These are phyloP conservation scores for Malbranchea cinnamomea DNA, from an alignment of 2,329 filamentous ascomycete genomes.

Conservation along the genomic window DNA sequence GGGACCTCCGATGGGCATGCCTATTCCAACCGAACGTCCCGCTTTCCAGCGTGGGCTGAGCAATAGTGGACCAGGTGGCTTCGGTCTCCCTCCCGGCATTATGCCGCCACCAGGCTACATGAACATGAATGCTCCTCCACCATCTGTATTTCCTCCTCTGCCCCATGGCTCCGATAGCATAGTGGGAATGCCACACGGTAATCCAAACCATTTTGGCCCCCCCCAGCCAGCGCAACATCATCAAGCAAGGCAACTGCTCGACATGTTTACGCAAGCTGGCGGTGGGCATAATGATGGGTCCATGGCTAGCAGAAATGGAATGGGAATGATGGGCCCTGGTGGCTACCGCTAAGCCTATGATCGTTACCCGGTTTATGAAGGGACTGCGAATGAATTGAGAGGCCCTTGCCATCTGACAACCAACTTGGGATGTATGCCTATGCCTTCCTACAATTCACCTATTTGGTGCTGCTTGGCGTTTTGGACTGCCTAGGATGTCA, in stretches of 20 bases:
- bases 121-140: constrained; percentile 22
- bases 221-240: constrained; percentile 24
- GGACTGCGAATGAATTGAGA: background rate
- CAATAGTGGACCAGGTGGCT: constrained; percentile 15
- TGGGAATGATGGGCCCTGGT: constrained; percentile 12
- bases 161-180: constrained; percentile 23
- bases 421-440: too few relatives aligned
- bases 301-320: constrained; percentile 5
- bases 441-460: constrained; percentile 1
- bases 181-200: constrained; percentile 22
- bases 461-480: constrained; percentile 1
- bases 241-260: constrained; percentile 24
- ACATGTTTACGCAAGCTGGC: constrained; percentile 28
- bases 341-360: constrained; percentile 10
- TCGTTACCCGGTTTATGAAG: too few relatives aligned
- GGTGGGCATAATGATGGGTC: constrained; percentile 13
- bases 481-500: too few relatives aligned
- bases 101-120: constrained; percentile 32
- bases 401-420: background rate
- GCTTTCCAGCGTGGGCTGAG: constrained; percentile 19
- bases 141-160: constrained; percentile 25
- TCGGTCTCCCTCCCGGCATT: constrained; percentile 28
- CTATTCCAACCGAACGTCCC: constrained; percentile 21
- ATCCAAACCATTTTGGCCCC: constrained; percentile 21
- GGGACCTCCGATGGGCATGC: constrained; percentile 21